A percentile compares a stretch with the other conserved stretches of the same genome.
Evolutionary conservation across 225 moss, liverwort and hornwort genomes (phyloP).

Genomic region (Polytrichum commune): DNA sequence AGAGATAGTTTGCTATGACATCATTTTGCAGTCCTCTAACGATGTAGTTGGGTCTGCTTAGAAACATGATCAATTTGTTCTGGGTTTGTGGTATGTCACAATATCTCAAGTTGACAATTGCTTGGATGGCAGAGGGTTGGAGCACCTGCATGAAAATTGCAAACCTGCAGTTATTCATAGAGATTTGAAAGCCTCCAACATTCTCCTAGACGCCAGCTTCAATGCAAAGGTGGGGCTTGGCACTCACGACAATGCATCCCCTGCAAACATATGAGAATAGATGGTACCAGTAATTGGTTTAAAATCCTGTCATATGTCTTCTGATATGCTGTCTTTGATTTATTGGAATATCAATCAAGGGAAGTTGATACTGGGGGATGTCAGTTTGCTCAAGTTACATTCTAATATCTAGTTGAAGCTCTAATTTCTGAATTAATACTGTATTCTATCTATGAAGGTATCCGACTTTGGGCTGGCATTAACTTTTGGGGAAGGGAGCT

Average conservation of each 20-base stretch:
- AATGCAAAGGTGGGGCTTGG: conserved; percentile 28
- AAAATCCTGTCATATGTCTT: no score
- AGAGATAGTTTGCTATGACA: not conserved
- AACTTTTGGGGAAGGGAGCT: conserved; percentile 14
- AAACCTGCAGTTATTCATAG: conserved; percentile 36
- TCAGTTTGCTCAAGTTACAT: no score
- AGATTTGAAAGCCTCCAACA: conserved; percentile 42
- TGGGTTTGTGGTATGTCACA: not conserved
- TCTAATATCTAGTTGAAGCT: no score
- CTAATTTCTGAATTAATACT: no score
- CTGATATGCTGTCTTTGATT: no score
- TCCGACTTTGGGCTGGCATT: conserved; percentile 50
- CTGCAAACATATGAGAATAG: not conserved
- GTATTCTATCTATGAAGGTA: conserved; percentile 15
- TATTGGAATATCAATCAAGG: no score
- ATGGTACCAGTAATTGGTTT: not conserved
- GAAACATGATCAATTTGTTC: not conserved
- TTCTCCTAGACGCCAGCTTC: conserved; percentile 27
- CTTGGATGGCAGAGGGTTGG: conserved; percentile 28
- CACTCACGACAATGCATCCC: no score
- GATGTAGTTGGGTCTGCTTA: no score
- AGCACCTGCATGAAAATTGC: conserved; percentile 39
- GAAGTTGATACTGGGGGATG: no score
- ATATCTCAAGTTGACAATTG: not conserved
- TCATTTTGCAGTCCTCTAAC: not conserved